These are phyloP conservation scores for Cantharellus cinnabarinus DNA, from an alignment of 768 basidiomycete genomes.

Conservation along the genomic window DNA sequence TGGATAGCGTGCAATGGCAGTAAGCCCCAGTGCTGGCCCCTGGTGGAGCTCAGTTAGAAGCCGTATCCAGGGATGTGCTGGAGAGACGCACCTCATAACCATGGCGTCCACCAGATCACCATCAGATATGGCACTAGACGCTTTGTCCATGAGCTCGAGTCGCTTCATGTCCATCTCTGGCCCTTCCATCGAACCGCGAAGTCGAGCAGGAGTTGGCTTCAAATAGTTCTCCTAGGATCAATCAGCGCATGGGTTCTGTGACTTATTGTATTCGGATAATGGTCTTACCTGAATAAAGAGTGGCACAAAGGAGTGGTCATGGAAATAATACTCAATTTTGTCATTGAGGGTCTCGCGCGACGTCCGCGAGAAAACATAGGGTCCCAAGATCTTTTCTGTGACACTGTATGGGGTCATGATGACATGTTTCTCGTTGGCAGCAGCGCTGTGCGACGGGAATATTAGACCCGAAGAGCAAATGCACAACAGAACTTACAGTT, in stretches of 20 bases:
- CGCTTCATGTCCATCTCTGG: constrained; percentile 48
- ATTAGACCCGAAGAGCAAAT: neutral
- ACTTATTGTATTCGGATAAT: neutral
- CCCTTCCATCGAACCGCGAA: constrained; percentile 32
- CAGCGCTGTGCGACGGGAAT: constrained; percentile 29
- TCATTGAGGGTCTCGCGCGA: constrained; percentile 65
- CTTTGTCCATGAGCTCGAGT: constrained; percentile 64
- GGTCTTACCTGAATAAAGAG: constrained; percentile 74
- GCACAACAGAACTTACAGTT: constrained; percentile 36
- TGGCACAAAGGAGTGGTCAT: constrained; percentile 85
- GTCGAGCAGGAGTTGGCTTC: constrained; percentile 51
- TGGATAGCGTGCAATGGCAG: constrained; percentile 87
- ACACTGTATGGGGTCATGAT: constrained; percentile 86
- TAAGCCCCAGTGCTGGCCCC: constrained; percentile 83
- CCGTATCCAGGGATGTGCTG: neutral
- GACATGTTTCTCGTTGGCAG: constrained; percentile 80
- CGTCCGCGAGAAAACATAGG: constrained; percentile 72
- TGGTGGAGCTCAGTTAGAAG: constrained; percentile 15
- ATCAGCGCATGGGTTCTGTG: neutral
- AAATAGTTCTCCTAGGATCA: constrained; percentile 72
- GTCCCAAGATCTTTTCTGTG: constrained; percentile 73
- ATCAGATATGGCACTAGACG: constrained; percentile 85
- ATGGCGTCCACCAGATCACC: constrained; percentile 82
- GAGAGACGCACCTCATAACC: constrained; percentile 60
- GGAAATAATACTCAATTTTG: constrained; percentile 93